A percentile compares a stretch with the other conserved stretches of the same genome.
Evolutionary conservation across 2,329 filamentous ascomycete genomes (phyloP).

Genomic region (Periconia digitata): DNA sequence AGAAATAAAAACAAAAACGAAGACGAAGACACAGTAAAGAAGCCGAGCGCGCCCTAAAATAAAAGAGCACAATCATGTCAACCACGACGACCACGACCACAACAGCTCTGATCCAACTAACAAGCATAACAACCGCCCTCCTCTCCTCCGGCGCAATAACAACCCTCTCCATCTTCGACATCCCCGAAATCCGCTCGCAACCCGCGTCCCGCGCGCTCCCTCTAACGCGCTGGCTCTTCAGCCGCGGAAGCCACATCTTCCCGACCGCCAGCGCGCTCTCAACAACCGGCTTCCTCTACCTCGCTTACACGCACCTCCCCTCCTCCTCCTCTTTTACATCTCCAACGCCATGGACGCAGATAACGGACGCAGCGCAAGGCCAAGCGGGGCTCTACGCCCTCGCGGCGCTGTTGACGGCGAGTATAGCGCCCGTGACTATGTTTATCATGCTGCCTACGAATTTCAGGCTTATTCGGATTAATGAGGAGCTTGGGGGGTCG

Average conservation of each 20-base stretch:
- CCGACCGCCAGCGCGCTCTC: constrained; percentile 31
- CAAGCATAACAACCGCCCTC: constrained; percentile 36
- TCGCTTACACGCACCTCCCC: constrained; percentile 20
- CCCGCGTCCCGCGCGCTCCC: constrained; percentile 43
- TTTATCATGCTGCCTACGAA: constrained; percentile 25
- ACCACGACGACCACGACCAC: background rate
- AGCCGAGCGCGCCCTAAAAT: too few species aligned
- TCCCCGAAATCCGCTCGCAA: constrained; percentile 35
- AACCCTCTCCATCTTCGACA: constrained; percentile 35
- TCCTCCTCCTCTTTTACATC: background rate
- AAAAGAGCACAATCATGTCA: constrained; percentile 1
- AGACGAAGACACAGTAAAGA: too few species aligned
- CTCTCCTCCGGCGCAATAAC: constrained; percentile 39
- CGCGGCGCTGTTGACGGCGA: constrained; percentile 20
- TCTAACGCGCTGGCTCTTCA: constrained; percentile 41
- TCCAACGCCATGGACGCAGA: background rate
- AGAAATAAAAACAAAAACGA: too few species aligned
- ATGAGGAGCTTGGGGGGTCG: constrained; percentile 21
- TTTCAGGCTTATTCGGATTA: constrained; percentile 24
- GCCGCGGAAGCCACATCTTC: constrained; percentile 41
- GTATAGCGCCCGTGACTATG: constrained; percentile 20
- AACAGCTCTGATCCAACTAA: constrained; percentile 26
- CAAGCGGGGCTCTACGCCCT: constrained; percentile 13
- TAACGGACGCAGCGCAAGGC: constrained; percentile 6
- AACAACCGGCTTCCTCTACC: constrained; percentile 28